phyloP scores from a whole-genome alignment of 2,329 filamentous ascomycete genomes.

The Zymoseptoria crescenta region DNA sequence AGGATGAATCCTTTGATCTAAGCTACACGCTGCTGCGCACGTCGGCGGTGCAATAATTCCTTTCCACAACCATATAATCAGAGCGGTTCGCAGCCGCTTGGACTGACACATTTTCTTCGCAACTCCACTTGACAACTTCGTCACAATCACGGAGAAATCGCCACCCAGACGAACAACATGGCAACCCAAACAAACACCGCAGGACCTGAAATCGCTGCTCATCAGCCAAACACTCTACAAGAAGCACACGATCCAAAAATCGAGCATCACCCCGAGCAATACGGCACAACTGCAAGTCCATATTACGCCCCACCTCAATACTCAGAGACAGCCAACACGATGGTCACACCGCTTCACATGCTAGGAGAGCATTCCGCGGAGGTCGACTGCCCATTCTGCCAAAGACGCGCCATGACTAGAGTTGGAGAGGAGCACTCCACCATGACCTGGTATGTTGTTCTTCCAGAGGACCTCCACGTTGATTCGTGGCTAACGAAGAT shows the following conservation, averaged over 20 bases:
- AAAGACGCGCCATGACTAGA: background rate
- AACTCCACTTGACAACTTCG: background rate
- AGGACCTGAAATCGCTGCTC: background rate
- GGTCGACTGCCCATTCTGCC: conserved; percentile 2
- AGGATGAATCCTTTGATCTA: background rate
- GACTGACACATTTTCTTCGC: background rate
- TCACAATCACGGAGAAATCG: background rate
- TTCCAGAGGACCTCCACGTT: background rate
- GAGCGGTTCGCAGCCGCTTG: background rate
- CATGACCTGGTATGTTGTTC: background rate
- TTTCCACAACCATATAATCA: background rate
- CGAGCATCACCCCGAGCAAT: background rate
- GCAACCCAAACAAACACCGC: background rate
- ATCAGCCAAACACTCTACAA: background rate
- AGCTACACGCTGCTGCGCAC: background rate
- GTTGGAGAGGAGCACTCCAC: conserved; percentile 1
- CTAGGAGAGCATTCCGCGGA: background rate
- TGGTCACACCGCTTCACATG: background rate
- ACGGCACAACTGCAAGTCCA: background rate
- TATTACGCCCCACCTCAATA: background rate
- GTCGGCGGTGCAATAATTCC: too few relatives aligned
- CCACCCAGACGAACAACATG: background rate
- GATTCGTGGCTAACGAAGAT: background rate
- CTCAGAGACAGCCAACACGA: background rate
- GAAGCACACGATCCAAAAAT: background rate